Evolutionary conservation across 768 basidiomycete genomes (phyloP), one percentile per base, ranked within the genome.

Genomic region (Suillus spraguei): DNA sequence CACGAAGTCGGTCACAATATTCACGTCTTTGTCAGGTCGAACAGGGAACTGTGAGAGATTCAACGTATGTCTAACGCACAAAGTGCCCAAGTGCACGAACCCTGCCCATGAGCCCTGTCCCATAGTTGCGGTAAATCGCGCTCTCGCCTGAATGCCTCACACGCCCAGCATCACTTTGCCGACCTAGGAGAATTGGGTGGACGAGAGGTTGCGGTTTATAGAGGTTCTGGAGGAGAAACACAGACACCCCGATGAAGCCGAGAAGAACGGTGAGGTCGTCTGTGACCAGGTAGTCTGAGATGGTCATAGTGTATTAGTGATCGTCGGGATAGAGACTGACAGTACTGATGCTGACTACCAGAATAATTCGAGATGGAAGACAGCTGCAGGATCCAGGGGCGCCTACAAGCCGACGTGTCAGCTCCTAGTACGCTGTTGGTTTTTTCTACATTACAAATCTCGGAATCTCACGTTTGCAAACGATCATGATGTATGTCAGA

Each of bases 151-250:
- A 83, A 70, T 92, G 88, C 60, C 95, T 81, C 4, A 95, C 92
- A 58, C 89, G 83, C 14, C 88, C 89, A 33, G 90, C 90, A 74
- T 97, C 96, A 68, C 93, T 94, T 81, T 98, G 95, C 58, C 94
- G 81, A 8, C 95, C 95, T 1, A 98, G 84, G 10, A 97, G 82
- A 67, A 98, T 91, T n/a, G 95, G 95, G 70, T 97, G 95, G 0
- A 96, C 94, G 49, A 96, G 85, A 2, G 90, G 88, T 68, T 91
- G 90, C 4, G 90, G 91, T 68, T 85, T 91, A 78, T 92, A 91
- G 64, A 92, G 78, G 72, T 87, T 92, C 70, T 87, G 87, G 50
- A 93, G 79, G 38, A 92, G 81, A 72, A 92, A 92, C 44, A 92
- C 83, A 10, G 90, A 90, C 3, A 88, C 89, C 5, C 87, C 86